Evolutionary conservation across 1,139 yeast species (phyloP).

Genomic region (Yamadazyma spencermartinsiae): DNA sequence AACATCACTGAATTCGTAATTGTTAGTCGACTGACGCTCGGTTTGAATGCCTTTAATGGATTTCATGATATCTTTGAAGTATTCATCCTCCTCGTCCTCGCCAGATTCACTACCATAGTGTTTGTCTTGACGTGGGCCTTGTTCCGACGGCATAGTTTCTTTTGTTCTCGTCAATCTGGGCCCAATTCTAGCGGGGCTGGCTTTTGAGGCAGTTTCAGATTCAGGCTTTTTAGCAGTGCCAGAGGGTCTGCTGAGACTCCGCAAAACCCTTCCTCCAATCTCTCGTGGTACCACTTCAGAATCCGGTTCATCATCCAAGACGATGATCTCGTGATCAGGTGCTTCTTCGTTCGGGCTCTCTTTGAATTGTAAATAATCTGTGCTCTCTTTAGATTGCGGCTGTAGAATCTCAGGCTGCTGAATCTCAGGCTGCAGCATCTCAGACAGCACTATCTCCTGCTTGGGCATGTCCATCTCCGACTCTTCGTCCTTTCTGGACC

Average conservation of each 20-base stretch:
- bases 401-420: too few species aligned
- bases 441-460: too few species aligned
- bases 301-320: not conserved
- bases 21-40: conserved; percentile 3
- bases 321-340: not conserved
- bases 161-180: too few species aligned
- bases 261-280: not conserved
- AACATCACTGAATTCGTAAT: conserved; percentile 24
- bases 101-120: not conserved
- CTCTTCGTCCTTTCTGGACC: not conserved
- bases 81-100: conserved; percentile 1
- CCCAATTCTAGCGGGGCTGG: too few species aligned
- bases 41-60: conserved; percentile 1
- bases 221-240: too few species aligned
- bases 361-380: too few species aligned
- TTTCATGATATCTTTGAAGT: conserved; percentile 2
- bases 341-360: too few species aligned
- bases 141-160: too few species aligned
- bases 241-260: not conserved
- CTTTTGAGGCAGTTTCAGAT: too few species aligned
- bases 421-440: too few species aligned
- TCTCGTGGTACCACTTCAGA: not conserved
- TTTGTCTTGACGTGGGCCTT: not conserved
- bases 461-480: too few species aligned
- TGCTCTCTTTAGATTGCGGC: too few species aligned